Evolutionary conservation across 2,329 filamentous ascomycete genomes (phyloP).

Genomic region (Sporothrix curviconia): DNA sequence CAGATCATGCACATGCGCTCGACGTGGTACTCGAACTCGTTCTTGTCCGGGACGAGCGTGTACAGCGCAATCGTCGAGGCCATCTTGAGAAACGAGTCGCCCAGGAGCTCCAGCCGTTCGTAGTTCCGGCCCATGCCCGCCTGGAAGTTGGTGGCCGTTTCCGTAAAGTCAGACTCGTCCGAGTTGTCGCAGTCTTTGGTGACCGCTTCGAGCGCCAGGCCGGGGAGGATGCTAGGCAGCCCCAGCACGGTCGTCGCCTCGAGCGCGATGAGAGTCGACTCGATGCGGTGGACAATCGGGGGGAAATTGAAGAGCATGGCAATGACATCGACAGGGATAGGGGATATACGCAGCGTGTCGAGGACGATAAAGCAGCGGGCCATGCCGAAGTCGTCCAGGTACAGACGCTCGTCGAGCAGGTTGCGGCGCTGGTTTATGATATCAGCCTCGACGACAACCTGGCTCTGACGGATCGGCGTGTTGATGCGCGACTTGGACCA

Average conservation of each 20-base stretch:
- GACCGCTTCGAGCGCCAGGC: slow-evolving; percentile 76
- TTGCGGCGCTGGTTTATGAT: slow-evolving; percentile 74
- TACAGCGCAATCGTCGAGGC: slow-evolving; percentile 85
- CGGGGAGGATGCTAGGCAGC: slow-evolving; percentile 53
- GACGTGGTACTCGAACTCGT: slow-evolving; percentile 84
- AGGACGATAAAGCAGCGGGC: slow-evolving; percentile 63
- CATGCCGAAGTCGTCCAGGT: slow-evolving; percentile 34
- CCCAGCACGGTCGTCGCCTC: slow-evolving; percentile 65
- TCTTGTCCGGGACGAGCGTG: slow-evolving; percentile 64
- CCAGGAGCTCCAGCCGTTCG: slow-evolving; percentile 86
- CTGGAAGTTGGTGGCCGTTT: slow-evolving; percentile 66
- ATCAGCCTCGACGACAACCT: slow-evolving; percentile 75
- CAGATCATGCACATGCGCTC: slow-evolving; percentile 85
- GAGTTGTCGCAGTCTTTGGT: slow-evolving; percentile 89
- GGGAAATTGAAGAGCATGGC: slow-evolving; percentile 71
- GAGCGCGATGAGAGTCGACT: slow-evolving; percentile 70
- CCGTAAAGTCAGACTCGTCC: slow-evolving; percentile 60
- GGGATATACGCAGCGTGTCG: slow-evolving; percentile 69
- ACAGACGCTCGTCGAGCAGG: slow-evolving; percentile 62
- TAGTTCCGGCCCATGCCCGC: slow-evolving; percentile 91
- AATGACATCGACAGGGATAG: slow-evolving; percentile 62
- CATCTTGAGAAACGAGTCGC: slow-evolving; percentile 93
- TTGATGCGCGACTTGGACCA: slow-evolving; percentile 53
- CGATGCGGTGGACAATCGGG: slow-evolving; percentile 75
- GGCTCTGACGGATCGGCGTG: slow-evolving; percentile 54